phyloP scores from a whole-genome alignment of 2,329 filamentous ascomycete genomes.

The Conoideocrella luteorostrata region DNA sequence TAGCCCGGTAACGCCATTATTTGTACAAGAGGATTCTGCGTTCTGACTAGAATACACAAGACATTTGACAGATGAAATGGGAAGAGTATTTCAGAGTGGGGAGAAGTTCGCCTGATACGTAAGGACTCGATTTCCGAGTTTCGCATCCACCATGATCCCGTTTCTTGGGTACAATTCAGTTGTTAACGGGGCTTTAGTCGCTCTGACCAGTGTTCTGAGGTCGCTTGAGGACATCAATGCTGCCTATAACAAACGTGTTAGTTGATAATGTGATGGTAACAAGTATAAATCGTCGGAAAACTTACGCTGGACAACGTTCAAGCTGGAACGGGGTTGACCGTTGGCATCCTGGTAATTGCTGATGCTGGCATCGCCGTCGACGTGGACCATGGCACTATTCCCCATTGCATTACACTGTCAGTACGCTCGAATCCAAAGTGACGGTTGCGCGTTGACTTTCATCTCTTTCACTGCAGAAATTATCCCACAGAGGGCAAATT shows the following conservation, averaged over 20 bases:
- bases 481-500: too few relatives aligned
- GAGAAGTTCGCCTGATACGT: constrained; percentile 4
- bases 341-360: constrained; percentile 61
- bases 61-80: constrained; percentile 15
- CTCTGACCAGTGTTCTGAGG: constrained; percentile 21
- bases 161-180: background rate
- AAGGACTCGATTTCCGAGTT: background rate
- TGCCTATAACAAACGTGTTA: constrained; percentile 24
- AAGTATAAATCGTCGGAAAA: constrained; percentile 14
- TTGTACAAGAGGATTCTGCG: constrained; percentile 8
- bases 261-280: background rate
- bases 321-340: constrained; percentile 54
- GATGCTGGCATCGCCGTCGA: constrained; percentile 77
- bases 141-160: background rate
- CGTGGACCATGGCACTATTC: constrained; percentile 68
- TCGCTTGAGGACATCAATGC: constrained; percentile 40
- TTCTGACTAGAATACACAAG: constrained; percentile 13
- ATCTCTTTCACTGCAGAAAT: background rate
- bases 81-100: constrained; percentile 14
- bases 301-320: constrained; percentile 80
- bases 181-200: constrained; percentile 12
- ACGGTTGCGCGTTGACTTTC: background rate
- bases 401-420: constrained; percentile 8
- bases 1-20: constrained; percentile 2
- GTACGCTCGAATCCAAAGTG: constrained; percentile 13